Conservation (phyloP, 345 rosid genomes). For the Brassica cretica region DNA sequence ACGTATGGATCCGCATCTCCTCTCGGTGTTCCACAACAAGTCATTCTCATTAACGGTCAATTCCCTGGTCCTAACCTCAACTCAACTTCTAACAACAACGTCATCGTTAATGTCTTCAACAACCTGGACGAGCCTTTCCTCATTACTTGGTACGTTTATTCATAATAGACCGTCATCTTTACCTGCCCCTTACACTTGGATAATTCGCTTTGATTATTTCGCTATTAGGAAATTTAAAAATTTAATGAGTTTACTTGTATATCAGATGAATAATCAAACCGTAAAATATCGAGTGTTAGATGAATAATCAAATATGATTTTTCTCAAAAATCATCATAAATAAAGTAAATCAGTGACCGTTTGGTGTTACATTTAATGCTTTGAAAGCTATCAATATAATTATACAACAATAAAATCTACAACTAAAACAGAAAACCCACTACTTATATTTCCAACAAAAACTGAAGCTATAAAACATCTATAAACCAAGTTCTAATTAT, state of each 20-base stretch:
- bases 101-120: slow-evolving; percentile 71
- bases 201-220: background rate
- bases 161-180: background rate
- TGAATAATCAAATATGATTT: background rate
- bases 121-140: slow-evolving; percentile 74
- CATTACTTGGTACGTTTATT: slow-evolving; percentile 51
- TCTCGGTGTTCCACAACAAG: slow-evolving; percentile 70
- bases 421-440: too few relatives aligned
- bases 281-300: background rate
- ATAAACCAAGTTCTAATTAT: too few relatives aligned
- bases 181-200: background rate
- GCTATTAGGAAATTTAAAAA: background rate
- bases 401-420: too few relatives aligned
- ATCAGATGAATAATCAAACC: background rate
- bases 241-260: background rate
- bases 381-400: too few relatives aligned
- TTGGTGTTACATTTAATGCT: background rate
- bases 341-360: background rate
- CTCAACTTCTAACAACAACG: slow-evolving; percentile 35
- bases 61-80: slow-evolving; percentile 78
- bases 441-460: too few relatives aligned
- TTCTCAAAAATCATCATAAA: background rate
- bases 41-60: slow-evolving; percentile 64
- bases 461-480: too few relatives aligned
- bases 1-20: slow-evolving; percentile 78